Percentiles rank a stretch among this genome's conserved stretches.
phyloP scores from a whole-genome alignment of 805 yeast genomes.

The Priceomyces castillae region DNA sequence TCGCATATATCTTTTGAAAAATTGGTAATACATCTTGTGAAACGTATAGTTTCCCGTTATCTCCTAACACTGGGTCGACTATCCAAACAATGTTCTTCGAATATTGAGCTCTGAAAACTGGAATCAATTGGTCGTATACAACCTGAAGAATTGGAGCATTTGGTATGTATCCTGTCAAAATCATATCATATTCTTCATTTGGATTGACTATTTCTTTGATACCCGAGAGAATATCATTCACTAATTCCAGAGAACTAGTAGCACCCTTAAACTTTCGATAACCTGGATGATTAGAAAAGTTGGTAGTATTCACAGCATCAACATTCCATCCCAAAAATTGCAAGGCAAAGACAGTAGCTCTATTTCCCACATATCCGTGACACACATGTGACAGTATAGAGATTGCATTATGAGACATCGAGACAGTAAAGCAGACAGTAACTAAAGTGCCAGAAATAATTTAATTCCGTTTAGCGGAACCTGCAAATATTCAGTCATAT shows the following conservation, averaged over 20 bases:
- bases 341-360: slow-evolving; percentile 63
- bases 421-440: too few relatives aligned
- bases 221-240: slow-evolving; percentile 30
- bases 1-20: slow-evolving; percentile 46
- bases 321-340: slow-evolving; percentile 70
- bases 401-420: slow-evolving; percentile 20
- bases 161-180: slow-evolving; percentile 81
- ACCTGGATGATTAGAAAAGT: slow-evolving; percentile 71
- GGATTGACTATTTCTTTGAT: slow-evolving; percentile 34
- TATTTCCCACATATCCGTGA: slow-evolving; percentile 72
- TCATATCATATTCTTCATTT: slow-evolving; percentile 49
- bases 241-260: slow-evolving; percentile 32
- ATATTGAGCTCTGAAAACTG: slow-evolving; percentile 12
- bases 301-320: slow-evolving; percentile 62
- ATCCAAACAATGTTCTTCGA: slow-evolving; percentile 48
- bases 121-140: slow-evolving; percentile 41
- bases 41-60: slow-evolving; percentile 81
- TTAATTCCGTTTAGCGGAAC: too few relatives aligned
- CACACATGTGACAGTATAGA: slow-evolving; percentile 69
- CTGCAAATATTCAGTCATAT: too few relatives aligned
- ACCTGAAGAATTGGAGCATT: slow-evolving; percentile 52
- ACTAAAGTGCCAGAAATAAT: too few relatives aligned
- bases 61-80: slow-evolving; percentile 91
- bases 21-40: slow-evolving; percentile 51
- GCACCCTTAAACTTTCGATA: slow-evolving; percentile 57